Evolutionary conservation across 176 grass and related monocot genomes (phyloP).

Genomic region (Carex cristatella): DNA sequence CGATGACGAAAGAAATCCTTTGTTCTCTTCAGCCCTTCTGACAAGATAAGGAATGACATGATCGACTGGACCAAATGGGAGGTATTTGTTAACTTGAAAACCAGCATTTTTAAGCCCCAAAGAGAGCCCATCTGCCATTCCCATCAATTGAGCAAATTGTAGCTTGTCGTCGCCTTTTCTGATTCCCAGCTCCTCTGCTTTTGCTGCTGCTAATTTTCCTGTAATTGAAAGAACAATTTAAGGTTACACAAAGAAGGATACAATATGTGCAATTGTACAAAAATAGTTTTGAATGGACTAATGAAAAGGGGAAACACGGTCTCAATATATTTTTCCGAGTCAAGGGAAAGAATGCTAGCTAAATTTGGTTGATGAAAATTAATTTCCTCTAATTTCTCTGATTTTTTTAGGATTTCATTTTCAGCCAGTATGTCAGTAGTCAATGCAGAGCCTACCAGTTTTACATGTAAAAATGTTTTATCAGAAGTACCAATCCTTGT

Average conservation of each 20-base stretch:
- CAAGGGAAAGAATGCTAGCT: not conserved
- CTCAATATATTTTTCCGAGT: not conserved
- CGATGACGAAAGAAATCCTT: constrained; percentile 69
- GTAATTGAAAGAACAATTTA: not conserved
- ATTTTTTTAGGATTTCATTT: not conserved
- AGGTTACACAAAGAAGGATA: not conserved
- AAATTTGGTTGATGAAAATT: not conserved
- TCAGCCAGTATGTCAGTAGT: not conserved
- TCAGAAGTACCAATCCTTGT: not conserved
- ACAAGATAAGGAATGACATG: constrained; percentile 92
- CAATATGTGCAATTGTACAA: not conserved
- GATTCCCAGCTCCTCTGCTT: constrained; percentile 63
- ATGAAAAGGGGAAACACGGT: not conserved
- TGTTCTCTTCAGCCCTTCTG: constrained; percentile 91
- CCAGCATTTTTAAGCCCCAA: constrained; percentile 69
- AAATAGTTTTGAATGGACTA: not conserved
- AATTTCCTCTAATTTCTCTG: not conserved
- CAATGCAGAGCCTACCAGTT: not conserved
- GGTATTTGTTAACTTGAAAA: constrained; percentile 86
- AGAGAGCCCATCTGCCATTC: constrained; percentile 91
- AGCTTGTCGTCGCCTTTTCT: constrained; percentile 44
- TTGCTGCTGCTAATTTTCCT: constrained; percentile 52
- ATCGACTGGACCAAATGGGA: constrained; percentile 88
- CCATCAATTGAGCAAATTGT: constrained; percentile 95
- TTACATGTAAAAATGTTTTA: not conserved